These are phyloP conservation scores for Exophiala calicioides DNA, from an alignment of 2,329 filamentous ascomycete species.

Conservation along the genomic window DNA sequence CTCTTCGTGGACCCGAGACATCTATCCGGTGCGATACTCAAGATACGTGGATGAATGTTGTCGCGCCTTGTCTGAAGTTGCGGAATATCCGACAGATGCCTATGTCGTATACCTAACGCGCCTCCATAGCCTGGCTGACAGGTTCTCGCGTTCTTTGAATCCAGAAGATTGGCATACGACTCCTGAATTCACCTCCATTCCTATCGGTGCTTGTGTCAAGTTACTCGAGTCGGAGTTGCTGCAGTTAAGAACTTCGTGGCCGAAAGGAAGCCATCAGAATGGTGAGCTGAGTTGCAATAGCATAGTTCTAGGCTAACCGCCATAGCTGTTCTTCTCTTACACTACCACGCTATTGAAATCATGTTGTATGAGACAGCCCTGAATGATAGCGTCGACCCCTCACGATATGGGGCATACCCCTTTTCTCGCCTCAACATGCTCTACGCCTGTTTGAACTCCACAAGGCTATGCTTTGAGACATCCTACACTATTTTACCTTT, in stretches of 20 bases:
- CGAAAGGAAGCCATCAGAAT: slow-evolving; percentile 7
- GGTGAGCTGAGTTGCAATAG: neutral
- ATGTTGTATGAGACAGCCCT: slow-evolving; percentile 32
- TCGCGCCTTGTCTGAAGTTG: slow-evolving; percentile 44
- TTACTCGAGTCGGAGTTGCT: slow-evolving; percentile 49
- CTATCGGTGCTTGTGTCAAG: slow-evolving; percentile 37
- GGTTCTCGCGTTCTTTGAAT: slow-evolving; percentile 41
- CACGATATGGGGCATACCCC: slow-evolving; percentile 37
- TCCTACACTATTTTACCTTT: slow-evolving; percentile 49
- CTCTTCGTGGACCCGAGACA: slow-evolving; percentile 40
- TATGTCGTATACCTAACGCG: slow-evolving; percentile 51
- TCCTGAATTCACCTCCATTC: slow-evolving; percentile 15
- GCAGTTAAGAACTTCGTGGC: slow-evolving; percentile 24
- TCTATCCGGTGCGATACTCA: slow-evolving; percentile 53
- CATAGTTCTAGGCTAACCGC: slow-evolving; percentile 5
- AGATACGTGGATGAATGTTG: slow-evolving; percentile 56
- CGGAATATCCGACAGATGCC: slow-evolving; percentile 51
- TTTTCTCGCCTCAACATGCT: slow-evolving; percentile 52
- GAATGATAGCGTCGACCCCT: slow-evolving; percentile 42
- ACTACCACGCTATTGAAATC: slow-evolving; percentile 33
- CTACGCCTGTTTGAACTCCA: slow-evolving; percentile 50
- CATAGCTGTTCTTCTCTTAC: slow-evolving; percentile 30
- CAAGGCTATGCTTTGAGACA: slow-evolving; percentile 53
- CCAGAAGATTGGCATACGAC: slow-evolving; percentile 22
- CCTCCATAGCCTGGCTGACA: slow-evolving; percentile 54